phyloP scores from a whole-genome alignment of 257 asterid genomes.

The Schizonepeta tenuifolia region DNA sequence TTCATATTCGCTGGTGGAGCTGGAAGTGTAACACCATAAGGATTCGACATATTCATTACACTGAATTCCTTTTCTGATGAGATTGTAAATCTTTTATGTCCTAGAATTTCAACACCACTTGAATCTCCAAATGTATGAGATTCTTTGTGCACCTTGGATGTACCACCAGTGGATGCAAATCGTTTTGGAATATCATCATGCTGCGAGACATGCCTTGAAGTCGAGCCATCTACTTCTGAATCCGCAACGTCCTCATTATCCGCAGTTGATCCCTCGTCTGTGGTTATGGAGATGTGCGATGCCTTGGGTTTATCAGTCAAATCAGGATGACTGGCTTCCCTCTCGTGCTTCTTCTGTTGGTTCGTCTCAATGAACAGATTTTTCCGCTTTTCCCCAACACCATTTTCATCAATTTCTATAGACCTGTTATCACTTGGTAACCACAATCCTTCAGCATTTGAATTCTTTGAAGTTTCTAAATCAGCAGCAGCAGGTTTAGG shows the following conservation, averaged over 20 bases:
- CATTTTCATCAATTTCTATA: constrained; percentile 55
- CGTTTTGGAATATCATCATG: constrained; percentile 57
- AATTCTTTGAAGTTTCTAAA: constrained; percentile 62
- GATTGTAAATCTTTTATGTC: constrained; percentile 65
- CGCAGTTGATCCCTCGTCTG: constrained; percentile 94
- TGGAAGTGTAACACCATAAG: constrained; percentile 57
- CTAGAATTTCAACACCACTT: constrained; percentile 57
- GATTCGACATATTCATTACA: constrained; percentile 45
- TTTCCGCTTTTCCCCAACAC: constrained; percentile 74
- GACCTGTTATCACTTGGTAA: constrained; percentile 56
- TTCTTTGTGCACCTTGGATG: constrained; percentile 57
- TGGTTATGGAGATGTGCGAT: constrained; percentile 85
- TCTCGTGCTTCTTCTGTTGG: constrained; percentile 67
- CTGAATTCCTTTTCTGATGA: constrained; percentile 79
- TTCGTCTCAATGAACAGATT: constrained; percentile 50
- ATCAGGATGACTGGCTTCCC: constrained; percentile 53
- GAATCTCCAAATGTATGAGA: constrained; percentile 57
- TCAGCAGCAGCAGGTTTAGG: constrained; percentile 45
- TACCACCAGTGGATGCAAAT: constrained; percentile 42
- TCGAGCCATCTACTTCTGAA: constrained; percentile 86
- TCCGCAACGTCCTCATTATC: constrained; percentile 98
- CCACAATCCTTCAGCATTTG: constrained; percentile 67
- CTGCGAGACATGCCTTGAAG: constrained; percentile 62
- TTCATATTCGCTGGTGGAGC: constrained; percentile 56
- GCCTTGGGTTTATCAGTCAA: constrained; percentile 59